Evolutionary conservation across 2,329 filamentous ascomycete genomes (phyloP).

Genomic region (Diaporthe caulivora): DNA sequence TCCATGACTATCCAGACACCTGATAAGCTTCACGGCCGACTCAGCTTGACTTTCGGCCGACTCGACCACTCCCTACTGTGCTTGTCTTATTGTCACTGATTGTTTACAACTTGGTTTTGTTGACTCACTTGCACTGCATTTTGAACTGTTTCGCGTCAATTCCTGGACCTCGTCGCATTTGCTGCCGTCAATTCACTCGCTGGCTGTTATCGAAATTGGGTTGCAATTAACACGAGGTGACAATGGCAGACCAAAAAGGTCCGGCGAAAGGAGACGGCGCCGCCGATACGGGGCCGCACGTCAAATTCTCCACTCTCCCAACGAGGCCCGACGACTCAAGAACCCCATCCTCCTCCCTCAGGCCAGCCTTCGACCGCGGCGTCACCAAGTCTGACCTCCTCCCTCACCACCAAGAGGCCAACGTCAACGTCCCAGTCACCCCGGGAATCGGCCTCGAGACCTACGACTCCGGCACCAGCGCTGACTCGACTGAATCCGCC

Average conservation of each 20-base stretch:
- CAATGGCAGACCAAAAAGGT: conserved; percentile 38
- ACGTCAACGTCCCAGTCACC: conserved; percentile 55
- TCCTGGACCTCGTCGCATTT: background rate
- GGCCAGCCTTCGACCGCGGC: conserved; percentile 33
- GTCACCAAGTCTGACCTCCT: conserved; percentile 46
- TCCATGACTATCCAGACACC: background rate
- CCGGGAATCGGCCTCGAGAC: conserved; percentile 52
- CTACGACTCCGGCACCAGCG: conserved; percentile 46
- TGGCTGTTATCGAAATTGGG: conserved; percentile 26
- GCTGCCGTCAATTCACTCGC: background rate
- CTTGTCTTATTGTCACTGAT: background rate
- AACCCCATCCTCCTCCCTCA: conserved; percentile 24
- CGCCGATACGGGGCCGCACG: conserved; percentile 35
- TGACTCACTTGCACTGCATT: background rate
- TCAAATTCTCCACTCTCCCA: conserved; percentile 39
- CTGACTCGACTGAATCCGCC: conserved; percentile 35
- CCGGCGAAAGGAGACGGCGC: conserved; percentile 37
- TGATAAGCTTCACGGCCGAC: conserved; percentile 13
- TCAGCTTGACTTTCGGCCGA: conserved; percentile 13
- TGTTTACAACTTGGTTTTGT: background rate
- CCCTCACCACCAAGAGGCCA: conserved; percentile 50
- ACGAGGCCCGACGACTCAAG: conserved; percentile 30
- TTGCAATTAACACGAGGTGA: conserved; percentile 31
- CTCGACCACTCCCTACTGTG: background rate
- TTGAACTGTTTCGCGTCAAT: background rate